Evolutionary conservation across 164 flowering plant genomes (phyloP).

Genomic region (Magnolia sinica): DNA sequence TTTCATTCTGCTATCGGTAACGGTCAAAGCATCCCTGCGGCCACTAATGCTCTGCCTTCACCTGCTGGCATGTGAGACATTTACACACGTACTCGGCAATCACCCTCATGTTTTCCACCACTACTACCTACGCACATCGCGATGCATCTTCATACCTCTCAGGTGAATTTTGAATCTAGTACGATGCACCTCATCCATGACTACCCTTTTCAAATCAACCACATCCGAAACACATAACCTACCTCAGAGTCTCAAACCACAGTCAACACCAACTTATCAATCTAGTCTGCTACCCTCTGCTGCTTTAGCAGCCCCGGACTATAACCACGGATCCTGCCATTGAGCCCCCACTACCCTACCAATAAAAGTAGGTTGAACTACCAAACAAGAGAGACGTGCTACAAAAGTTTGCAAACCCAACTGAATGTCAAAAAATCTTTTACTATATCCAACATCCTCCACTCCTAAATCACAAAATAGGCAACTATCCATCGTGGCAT

Average conservation of each 20-base stretch:
- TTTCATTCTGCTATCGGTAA: background rate
- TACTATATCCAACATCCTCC: background rate
- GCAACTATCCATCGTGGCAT: background rate
- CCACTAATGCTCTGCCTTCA: too few species aligned
- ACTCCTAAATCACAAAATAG: background rate
- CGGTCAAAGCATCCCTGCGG: too few species aligned
- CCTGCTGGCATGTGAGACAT: too few species aligned
- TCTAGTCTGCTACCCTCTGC: background rate
- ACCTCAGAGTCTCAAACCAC: background rate
- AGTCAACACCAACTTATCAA: background rate
- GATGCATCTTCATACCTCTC: background rate
- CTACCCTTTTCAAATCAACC: background rate
- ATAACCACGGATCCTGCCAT: background rate
- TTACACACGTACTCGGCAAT: too few species aligned
- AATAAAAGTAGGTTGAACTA: background rate
- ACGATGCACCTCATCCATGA: background rate
- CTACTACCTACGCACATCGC: background rate
- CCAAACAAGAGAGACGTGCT: background rate
- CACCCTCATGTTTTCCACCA: background rate
- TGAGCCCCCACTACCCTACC: background rate
- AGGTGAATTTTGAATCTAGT: background rate
- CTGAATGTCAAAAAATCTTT: background rate
- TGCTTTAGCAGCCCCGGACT: background rate
- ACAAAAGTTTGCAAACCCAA: background rate
- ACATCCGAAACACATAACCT: background rate